Evolutionary conservation across 1,284 basidiomycete genomes (phyloP).

Genomic region (Cutaneotrichosporon sp.): DNA sequence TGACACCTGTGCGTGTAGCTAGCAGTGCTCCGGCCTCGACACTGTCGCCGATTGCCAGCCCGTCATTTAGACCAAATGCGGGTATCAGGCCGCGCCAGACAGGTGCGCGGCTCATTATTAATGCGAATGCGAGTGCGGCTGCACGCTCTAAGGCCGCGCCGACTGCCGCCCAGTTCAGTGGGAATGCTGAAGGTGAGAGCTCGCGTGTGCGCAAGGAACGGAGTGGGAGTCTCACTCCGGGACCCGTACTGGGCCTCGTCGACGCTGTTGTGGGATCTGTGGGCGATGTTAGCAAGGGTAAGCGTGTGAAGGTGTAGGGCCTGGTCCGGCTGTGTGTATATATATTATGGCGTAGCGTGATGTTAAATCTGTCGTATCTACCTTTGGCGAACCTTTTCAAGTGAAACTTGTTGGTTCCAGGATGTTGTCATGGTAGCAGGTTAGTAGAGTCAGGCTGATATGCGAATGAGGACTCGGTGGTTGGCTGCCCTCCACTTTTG

Average conservation of each 20-base stretch:
- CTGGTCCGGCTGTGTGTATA: not conserved
- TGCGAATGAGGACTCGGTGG: too few species aligned
- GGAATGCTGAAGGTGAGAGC: conserved; percentile 5
- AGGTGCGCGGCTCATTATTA: conserved; percentile 33
- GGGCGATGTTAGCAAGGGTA: conserved; percentile 24
- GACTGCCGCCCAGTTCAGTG: not conserved
- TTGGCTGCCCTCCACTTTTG: too few species aligned
- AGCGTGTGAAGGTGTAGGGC: conserved; percentile 33
- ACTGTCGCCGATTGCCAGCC: conserved; percentile 15
- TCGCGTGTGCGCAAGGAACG: conserved; percentile 26
- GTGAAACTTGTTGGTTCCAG: too few species aligned
- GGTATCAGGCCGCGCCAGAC: conserved; percentile 43
- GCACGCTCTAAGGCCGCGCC: not conserved
- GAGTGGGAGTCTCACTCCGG: conserved; percentile 36
- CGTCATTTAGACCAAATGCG: conserved; percentile 24
- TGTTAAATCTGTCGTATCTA: not conserved
- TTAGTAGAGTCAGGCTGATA: too few species aligned
- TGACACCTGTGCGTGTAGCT: conserved; percentile 19
- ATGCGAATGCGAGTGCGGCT: conserved; percentile 16
- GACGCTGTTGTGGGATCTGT: conserved; percentile 15
- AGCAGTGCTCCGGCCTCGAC: conserved; percentile 23
- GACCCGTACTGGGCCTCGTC: conserved; percentile 16
- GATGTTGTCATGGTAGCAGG: too few species aligned
- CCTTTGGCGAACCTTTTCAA: too few species aligned
- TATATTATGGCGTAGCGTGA: not conserved